A percentile compares a stretch with the other conserved stretches of the same genome.
These are phyloP conservation scores for Coniochaeta pulveracea DNA, from an alignment of 2,329 filamentous ascomycete species.

Conservation along the genomic window DNA sequence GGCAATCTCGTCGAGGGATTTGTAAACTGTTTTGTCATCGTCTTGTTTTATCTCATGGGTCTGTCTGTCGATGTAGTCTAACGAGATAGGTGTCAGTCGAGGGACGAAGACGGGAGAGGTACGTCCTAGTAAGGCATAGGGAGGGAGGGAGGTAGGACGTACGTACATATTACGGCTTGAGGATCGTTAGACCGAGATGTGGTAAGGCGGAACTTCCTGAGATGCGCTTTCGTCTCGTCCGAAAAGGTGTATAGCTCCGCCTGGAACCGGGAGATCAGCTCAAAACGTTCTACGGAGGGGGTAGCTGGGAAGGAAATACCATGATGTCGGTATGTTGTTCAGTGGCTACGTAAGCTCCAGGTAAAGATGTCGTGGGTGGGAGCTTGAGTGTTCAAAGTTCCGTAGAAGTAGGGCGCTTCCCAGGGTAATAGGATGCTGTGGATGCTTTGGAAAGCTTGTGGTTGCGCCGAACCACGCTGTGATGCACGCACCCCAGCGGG, in stretches of 20 bases:
- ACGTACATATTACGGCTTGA: conserved; percentile 90
- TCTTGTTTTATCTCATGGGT: conserved; percentile 82
- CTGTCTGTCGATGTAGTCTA: conserved; percentile 78
- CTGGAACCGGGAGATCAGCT: conserved; percentile 53
- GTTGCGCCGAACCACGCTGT: no score
- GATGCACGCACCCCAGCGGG: neutral
- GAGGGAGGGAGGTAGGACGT: conserved; percentile 17
- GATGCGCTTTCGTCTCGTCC: conserved; percentile 73
- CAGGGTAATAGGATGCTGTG: neutral
- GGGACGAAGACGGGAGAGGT: neutral
- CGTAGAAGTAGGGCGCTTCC: neutral
- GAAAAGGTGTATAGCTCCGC: conserved; percentile 88
- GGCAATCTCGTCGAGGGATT: conserved; percentile 64
- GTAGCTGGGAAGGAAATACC: no score
- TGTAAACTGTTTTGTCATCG: conserved; percentile 67
- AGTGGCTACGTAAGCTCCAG: no score
- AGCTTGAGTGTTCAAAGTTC: neutral
- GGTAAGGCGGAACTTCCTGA: conserved; percentile 87
- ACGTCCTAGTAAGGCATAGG: no score
- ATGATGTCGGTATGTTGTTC: no score
- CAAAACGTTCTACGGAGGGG: neutral
- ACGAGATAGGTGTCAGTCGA: neutral
- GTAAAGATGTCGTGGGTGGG: neutral
- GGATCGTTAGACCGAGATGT: conserved; percentile 80
- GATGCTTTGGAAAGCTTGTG: no score